Base-by-base conservation (phyloP, 108 stramenopile species). In the Stephanodiscus minutulus region DNA sequence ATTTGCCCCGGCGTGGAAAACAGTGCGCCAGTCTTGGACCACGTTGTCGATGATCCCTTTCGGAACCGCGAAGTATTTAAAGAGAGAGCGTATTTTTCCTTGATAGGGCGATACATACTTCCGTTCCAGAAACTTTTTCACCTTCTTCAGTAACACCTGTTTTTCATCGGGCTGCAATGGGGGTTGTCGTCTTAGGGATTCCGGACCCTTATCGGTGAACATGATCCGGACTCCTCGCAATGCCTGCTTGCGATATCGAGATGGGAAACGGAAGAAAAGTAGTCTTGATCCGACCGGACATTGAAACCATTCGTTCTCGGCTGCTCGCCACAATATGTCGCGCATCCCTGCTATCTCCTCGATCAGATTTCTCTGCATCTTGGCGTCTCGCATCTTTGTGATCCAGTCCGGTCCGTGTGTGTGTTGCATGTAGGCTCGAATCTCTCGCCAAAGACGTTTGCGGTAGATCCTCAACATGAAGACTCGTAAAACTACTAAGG, bases 1-100 rank as follows among this genome's bases (percentile, higher is more conserved):
- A 41, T 60, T 65, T 0, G 67, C 69, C 0, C 77, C 58, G 1
- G 53, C 82, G 44, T 79, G 73, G 52, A 79, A 83, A n/a, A n/a
- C n/a, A n/a, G n/a, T n/a, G n/a, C n/a, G n/a, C n/a, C n/a, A n/a
- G n/a, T n/a, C n/a, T n/a, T n/a, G n/a, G n/a, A n/a, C n/a, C n/a
- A n/a, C n/a, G n/a, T n/a, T n/a, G n/a, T n/a, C n/a, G n/a, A n/a
- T n/a, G n/a, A n/a, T n/a, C 0, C 61, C 74, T 21, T 81, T 81
- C 0, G 80, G 80, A 0, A 81, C 74, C 13, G 54, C 68, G 31
- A 81, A 81, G 36, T 47, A 74, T 17, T 39, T 44, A 13, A 61
- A 36, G 3, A 49, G 10, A 3, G 75, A 11, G 75, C 17, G 0
- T 2, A 81, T 2, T 22, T 25, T 44, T 27, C n/a, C 24, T 1